Evolutionary conservation across 805 yeast species (phyloP), one percentile per base, ranked within the genome.

Genomic region (Ogataea philodendri): DNA sequence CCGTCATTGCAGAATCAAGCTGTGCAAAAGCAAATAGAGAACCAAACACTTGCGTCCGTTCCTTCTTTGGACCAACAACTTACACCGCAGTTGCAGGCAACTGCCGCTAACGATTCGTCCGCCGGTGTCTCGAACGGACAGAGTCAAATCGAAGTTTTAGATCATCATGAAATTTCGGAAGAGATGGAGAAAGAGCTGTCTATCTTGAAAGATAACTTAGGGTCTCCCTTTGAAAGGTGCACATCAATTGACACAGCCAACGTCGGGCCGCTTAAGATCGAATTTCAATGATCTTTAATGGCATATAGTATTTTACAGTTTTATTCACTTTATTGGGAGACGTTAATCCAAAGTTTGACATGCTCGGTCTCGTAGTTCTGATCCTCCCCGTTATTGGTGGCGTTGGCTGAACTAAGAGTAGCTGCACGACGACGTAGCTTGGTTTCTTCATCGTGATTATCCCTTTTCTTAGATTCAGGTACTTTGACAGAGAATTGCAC

Each of bases 271-370:
- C 25, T 46, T 14, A 41, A 26, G 17, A 39, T 46, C 16, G 32
- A 40, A 13, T 38, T 46, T 20, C 33, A 27, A 15, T 46, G 32
- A 35, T 19, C 7, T 10, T 4, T 13, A 19, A 16, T 9, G 13
- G 13, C 15, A 5, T 20, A 9, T 24, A n/a, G 14, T 29, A 26
- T 15, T 26, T 13, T 32, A 31, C 24, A 37, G 24, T 19, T 14
- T 11, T 25, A 22, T 15, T 11, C 11, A 5, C 5, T 3, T 23
- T 28, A 51, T 35, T 48, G 62, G 22, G 63, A 52, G 16, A 69
- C 67, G 35, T 58, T 64, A 10, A 67, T 49, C 74, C 74, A 69
- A 9, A 67, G 40, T 17, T 58, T 60, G 20, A 64, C 48, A 28
- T 49, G 56, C 46, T 68, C 72, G 9, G 45, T 41, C 18, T 52